Evolutionary conservation across 129 eudicot genomes (phyloP), one percentile per base, ranked within the genome.

Genomic region (Oenanthe sinensis): DNA sequence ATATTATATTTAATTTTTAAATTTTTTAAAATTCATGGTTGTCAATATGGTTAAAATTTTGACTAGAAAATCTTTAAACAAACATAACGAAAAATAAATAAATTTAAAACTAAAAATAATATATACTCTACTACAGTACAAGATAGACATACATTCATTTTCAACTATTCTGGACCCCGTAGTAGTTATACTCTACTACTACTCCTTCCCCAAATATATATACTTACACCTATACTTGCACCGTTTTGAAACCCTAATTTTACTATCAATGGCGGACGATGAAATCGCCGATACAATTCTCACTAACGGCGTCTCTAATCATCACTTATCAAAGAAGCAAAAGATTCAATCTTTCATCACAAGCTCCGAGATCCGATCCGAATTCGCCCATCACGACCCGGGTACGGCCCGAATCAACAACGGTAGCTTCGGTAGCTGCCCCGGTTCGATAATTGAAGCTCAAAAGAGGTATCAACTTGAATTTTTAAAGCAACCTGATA

Each of bases 351-450:
- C 82, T 54, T 76, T 82, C 81, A 89, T 91, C 14, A 80, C 90
- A 12, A 82, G 81, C 39, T 70, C 87, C 52, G 84, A 91, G 86
- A 76, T 91, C 76, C 89, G 85, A 0, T 77, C 73, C 12, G 96
- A 90, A 52, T 90, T 90, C 81, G 81, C 86, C 45, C 97, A 91
- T 63, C 97, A 91, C 86, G 72, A 81, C 46, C 80, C 86, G 24
- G 81, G 71, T 76, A 73, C 86, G 2, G 90, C 97, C 76, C 87
- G 97, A n/a, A 80, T 91, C 74, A 91, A 91, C 87, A 91, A 91
- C 87, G 97, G 97, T 74, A 91, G 97, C 86, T 91, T 91, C 78
- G 97, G 97, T 36, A 85, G 91, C 84, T 85, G 88, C 63, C 97
- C 97, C 2, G 84, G 71, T 0, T 80, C 94, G 75, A 79, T 91